Evolutionary conservation across 1,284 basidiomycete species (phyloP).

Genomic region (Apiotrichum domesticum): DNA sequence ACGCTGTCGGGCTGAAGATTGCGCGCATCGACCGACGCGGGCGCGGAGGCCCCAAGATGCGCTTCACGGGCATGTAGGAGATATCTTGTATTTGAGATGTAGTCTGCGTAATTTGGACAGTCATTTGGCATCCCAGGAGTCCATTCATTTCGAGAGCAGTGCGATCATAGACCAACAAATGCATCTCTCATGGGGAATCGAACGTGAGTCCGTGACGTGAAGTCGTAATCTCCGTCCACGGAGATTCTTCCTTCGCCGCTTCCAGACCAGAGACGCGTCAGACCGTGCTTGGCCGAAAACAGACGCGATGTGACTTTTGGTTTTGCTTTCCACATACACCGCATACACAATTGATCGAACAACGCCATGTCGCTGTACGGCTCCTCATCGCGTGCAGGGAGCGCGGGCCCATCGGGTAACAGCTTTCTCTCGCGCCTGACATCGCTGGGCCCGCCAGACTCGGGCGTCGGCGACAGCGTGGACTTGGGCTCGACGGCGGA

Average conservation of each 20-base stretch:
- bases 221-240: no score
- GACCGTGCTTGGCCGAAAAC: background rate
- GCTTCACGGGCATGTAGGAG: constrained; percentile 17
- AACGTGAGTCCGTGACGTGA: no score
- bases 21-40: constrained; percentile 35
- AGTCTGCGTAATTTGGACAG: no score
- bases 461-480: background rate
- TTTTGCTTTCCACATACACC: background rate
- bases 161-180: no score
- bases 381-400: background rate
- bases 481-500: background rate
- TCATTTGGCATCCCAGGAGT: no score
- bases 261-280: background rate
- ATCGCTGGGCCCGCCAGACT: background rate
- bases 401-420: background rate
- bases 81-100: background rate
- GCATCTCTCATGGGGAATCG: no score
- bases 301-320: background rate
- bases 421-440: constrained; percentile 7
- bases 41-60: constrained; percentile 26
- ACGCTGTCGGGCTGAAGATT: constrained; percentile 31
- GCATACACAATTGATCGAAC: no score
- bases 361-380: constrained; percentile 6
- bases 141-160: no score
- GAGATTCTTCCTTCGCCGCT: no score